phyloP scores from a whole-genome alignment of 2,329 filamentous ascomycete species.

The Ceratocystis harringtonii region DNA sequence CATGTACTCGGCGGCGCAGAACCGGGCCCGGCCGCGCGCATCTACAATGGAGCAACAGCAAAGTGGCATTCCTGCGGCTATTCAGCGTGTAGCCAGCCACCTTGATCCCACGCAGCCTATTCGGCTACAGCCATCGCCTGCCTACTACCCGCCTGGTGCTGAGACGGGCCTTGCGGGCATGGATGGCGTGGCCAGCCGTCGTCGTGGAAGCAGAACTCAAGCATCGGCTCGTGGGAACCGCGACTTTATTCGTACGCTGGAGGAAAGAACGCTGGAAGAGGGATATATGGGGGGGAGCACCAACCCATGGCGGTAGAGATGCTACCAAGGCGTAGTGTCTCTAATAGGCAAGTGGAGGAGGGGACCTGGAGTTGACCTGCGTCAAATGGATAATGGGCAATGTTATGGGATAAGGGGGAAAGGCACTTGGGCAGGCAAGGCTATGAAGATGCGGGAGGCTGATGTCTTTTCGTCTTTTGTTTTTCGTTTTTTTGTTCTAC shows the following conservation, averaged over 20 bases:
- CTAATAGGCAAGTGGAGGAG: not conserved
- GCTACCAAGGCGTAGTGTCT: not conserved
- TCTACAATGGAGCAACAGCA: constrained; percentile 94
- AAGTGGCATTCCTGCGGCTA: constrained; percentile 78
- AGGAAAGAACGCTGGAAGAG: constrained; percentile 88
- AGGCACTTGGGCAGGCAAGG: not conserved
- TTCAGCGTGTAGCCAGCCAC: constrained; percentile 90
- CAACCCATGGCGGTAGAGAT: constrained; percentile 11
- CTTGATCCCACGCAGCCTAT: constrained; percentile 91
- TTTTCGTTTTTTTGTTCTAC: not conserved
- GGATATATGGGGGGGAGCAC: constrained; percentile 53
- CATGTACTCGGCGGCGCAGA: constrained; percentile 31
- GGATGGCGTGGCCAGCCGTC: constrained; percentile 48
- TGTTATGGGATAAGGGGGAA: not conserved
- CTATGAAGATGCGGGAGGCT: constrained; percentile 1
- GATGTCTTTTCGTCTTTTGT: constrained; percentile 7
- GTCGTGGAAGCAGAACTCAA: constrained; percentile 60
- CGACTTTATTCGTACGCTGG: constrained; percentile 87
- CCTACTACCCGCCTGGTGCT: constrained; percentile 90
- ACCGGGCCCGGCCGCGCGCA: constrained; percentile 66
- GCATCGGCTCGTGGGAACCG: constrained; percentile 48
- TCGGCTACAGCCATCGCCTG: constrained; percentile 82
- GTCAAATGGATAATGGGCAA: not conserved
- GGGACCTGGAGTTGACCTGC: not conserved
- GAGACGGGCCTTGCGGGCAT: constrained; percentile 47